Conservation (phyloP, 2,329 filamentous ascomycete genomes). For the Fusarium sp. region DNA sequence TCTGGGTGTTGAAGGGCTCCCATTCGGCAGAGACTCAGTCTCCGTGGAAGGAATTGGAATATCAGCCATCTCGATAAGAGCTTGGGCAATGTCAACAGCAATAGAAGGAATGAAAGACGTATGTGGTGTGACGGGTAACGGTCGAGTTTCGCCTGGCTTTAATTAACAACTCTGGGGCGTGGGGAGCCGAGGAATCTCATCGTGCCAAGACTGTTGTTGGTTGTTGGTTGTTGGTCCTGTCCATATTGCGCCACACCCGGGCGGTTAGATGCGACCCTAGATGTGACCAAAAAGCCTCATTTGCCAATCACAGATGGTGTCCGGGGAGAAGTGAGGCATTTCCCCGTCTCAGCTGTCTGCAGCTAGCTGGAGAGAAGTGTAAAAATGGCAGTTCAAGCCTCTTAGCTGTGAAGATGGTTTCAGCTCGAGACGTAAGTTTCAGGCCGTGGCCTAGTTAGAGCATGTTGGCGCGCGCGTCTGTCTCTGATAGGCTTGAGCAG, state of each 20-base stretch:
- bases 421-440: background rate
- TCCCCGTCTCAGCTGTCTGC: background rate
- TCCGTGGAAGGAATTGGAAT: slow-evolving; percentile 32
- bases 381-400: background rate
- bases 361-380: background rate
- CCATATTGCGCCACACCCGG: background rate
- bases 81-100: background rate
- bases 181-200: background rate
- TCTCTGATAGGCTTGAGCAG: background rate
- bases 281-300: background rate
- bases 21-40: background rate
- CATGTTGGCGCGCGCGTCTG: background rate
- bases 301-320: background rate
- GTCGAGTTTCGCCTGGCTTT: too few relatives aligned
- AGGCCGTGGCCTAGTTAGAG: accelerated
- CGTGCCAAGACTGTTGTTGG: background rate
- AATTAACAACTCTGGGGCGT: background rate
- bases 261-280: background rate
- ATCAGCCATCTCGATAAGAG: slow-evolving; percentile 6
- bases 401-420: background rate
- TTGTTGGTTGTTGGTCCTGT: background rate
- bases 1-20: background rate
- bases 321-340: background rate
- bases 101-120: background rate
- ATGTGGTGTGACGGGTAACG: background rate